A percentile compares a stretch with the other conserved stretches of the same genome.
Conservation (phyloP, 2,329 filamentous ascomycete genomes). For the Exophiala xenobiotica region DNA sequence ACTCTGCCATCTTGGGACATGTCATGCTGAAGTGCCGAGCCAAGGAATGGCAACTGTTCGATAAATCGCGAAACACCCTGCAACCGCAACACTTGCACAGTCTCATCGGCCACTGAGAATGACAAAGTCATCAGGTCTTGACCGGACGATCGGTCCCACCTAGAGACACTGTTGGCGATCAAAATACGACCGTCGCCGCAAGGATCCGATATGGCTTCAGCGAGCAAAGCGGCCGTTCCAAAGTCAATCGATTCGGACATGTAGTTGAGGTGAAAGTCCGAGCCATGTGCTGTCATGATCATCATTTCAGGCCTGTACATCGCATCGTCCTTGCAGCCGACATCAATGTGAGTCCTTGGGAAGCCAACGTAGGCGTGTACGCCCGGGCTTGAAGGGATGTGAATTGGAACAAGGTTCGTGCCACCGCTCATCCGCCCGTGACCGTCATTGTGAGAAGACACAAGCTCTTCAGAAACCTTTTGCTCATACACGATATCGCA, state of each 20-base stretch:
- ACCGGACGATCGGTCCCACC: slow-evolving; percentile 21
- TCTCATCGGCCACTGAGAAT: slow-evolving; percentile 27
- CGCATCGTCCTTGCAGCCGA: slow-evolving; percentile 11
- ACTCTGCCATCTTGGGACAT: slow-evolving; percentile 6
- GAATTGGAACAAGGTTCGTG: slow-evolving; percentile 24
- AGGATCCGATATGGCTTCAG: slow-evolving; percentile 14
- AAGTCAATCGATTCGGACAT: slow-evolving; percentile 26
- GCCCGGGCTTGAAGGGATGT: not conserved
- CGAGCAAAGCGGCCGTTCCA: slow-evolving; percentile 16
- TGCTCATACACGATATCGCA: slow-evolving; percentile 23
- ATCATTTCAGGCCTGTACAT: slow-evolving; percentile 27
- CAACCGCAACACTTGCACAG: slow-evolving; percentile 17
- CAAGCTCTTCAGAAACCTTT: slow-evolving; percentile 5
- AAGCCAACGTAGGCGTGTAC: slow-evolving; percentile 19
- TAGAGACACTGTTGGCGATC: slow-evolving; percentile 30
- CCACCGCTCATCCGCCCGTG: slow-evolving; percentile 22
- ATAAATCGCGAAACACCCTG: slow-evolving; percentile 6
- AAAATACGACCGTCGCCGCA: slow-evolving; percentile 27
- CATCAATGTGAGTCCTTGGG: slow-evolving; percentile 21
- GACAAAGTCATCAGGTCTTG: slow-evolving; percentile 27
- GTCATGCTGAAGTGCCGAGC: slow-evolving; percentile 2
- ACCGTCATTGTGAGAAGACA: slow-evolving; percentile 1
- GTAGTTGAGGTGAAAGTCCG: slow-evolving; percentile 26
- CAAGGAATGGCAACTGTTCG: slow-evolving; percentile 3
- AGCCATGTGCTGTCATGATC: slow-evolving; percentile 19